phyloP scores from a whole-genome alignment of 352 stramenopile genomes.

The Globisporangium yorkense region DNA sequence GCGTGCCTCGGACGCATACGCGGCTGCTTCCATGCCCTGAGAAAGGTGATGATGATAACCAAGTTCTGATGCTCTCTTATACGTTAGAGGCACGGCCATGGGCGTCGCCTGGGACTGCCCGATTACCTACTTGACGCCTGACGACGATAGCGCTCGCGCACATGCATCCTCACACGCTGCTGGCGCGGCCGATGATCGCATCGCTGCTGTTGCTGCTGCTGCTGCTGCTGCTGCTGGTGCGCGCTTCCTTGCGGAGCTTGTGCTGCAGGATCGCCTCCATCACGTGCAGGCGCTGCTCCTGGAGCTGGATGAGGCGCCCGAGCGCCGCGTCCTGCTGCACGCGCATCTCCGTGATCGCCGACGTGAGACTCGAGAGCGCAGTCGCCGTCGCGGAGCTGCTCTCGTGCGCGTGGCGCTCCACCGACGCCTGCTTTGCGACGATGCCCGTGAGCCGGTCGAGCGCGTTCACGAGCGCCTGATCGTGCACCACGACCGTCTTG shows the following conservation, averaged over 20 bases:
- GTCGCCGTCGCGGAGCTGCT: constrained; percentile 15
- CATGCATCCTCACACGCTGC: background rate
- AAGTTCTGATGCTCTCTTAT: no score
- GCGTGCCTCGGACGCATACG: constrained; percentile 1
- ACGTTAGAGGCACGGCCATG: no score
- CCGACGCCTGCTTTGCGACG: constrained; percentile 47
- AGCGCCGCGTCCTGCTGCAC: constrained; percentile 40
- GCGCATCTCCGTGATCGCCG: constrained; percentile 47
- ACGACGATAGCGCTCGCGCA: no score
- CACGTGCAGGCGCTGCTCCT: constrained; percentile 63
- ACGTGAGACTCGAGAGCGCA: constrained; percentile 31
- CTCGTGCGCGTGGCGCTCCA: constrained; percentile 27
- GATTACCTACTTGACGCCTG: no score
- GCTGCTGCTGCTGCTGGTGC: constrained; percentile 1
- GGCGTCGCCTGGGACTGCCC: no score
- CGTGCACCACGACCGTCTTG: constrained; percentile 46
- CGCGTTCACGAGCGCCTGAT: constrained; percentile 47
- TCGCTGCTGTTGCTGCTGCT: background rate
- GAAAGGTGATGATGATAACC: no score
- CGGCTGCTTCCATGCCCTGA: background rate
- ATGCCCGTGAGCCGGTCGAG: constrained; percentile 59
- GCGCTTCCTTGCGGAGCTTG: constrained; percentile 48
- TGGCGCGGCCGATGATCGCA: background rate
- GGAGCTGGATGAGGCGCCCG: constrained; percentile 46
- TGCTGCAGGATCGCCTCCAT: constrained; percentile 56